Evolutionary conservation across 257 asterid genomes (phyloP).

Genomic region (Capsicum rhomboideum): DNA sequence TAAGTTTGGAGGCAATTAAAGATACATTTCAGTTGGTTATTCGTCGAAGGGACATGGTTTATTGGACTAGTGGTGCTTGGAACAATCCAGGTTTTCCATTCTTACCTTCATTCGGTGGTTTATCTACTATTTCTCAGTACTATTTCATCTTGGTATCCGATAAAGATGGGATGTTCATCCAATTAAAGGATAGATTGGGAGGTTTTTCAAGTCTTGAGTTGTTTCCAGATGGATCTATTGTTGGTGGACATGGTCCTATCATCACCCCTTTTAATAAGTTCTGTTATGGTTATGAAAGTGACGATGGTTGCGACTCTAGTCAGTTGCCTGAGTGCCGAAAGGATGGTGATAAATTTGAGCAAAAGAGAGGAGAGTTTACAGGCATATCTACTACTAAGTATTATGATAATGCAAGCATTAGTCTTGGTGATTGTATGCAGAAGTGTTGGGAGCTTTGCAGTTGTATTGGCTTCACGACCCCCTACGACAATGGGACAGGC

Average conservation of each 20-base stretch:
- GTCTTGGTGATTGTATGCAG: no score
- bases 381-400: neutral
- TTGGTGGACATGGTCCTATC: neutral
- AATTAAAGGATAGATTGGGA: neutral
- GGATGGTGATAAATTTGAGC: neutral
- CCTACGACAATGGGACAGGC: neutral
- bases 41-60: no score
- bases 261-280: neutral
- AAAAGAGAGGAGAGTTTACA: neutral
- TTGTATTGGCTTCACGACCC: neutral
- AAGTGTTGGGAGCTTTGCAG: no score
- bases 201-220: neutral
- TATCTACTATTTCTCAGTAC: no score
- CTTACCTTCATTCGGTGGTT: no score
- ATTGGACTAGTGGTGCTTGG: no score
- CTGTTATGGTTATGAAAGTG: neutral
- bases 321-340: conserved; percentile 7
- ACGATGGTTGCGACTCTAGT: conserved; percentile 15
- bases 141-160: neutral
- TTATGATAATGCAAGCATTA: no score
- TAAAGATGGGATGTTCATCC: neutral
- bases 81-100: no score
- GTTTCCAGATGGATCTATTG: neutral
- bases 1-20: no score
- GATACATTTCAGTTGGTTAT: no score